Percentiles rank a stretch among this genome's conserved stretches.
Conservation (phyloP, 345 rosid species). For the Linum usitatissimum region DNA sequence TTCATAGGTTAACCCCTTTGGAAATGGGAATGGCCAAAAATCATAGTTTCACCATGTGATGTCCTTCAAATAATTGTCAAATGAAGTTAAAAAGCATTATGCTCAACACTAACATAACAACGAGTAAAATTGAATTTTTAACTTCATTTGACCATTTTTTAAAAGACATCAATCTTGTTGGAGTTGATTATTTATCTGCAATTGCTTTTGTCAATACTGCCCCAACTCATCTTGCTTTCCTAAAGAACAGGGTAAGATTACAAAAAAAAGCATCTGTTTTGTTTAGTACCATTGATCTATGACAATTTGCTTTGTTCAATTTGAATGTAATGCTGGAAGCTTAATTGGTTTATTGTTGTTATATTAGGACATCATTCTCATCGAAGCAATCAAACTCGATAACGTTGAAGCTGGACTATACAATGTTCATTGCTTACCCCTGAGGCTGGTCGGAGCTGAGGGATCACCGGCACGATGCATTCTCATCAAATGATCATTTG, state of each 20-base stretch:
- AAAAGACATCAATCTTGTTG: slow-evolving; percentile 34
- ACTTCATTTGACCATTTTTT: too few relatives aligned
- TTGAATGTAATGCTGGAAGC: not conserved
- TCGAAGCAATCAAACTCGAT: not conserved
- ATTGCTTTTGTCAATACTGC: slow-evolving; percentile 15
- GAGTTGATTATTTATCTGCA: slow-evolving; percentile 34
- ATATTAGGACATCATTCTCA: not conserved
- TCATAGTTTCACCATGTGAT: too few relatives aligned
- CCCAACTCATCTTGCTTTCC: slow-evolving; percentile 18
- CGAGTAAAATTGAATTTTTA: too few relatives aligned
- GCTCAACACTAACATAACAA: too few relatives aligned
- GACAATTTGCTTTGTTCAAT: not conserved
- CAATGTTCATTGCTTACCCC: not conserved
- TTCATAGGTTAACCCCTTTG: too few relatives aligned
- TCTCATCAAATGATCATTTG: not conserved
- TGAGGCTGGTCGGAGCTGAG: not conserved
- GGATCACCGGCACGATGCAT: not conserved
- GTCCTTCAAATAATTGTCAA: too few relatives aligned
- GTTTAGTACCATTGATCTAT: not conserved
- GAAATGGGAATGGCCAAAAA: too few relatives aligned
- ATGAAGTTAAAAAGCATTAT: too few relatives aligned
- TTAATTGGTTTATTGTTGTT: not conserved
- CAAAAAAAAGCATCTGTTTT: not conserved
- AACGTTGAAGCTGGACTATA: not conserved
- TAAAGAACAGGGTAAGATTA: slow-evolving; percentile 14